Evolutionary conservation across 306 rosid species (phyloP).

Genomic region (Sphenostylis stenocarpa): DNA sequence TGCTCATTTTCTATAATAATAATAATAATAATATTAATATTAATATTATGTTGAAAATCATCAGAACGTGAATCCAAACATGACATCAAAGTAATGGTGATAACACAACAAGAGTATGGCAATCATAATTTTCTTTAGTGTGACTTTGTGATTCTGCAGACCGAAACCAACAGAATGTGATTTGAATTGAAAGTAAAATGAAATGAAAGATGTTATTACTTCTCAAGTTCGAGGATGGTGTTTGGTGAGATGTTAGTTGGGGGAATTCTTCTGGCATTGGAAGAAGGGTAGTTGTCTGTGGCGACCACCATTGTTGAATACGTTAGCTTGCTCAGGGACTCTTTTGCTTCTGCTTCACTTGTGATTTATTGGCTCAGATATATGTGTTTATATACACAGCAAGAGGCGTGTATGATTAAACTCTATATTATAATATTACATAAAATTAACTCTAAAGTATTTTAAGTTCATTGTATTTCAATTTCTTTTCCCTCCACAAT

Average conservation of each 20-base stretch:
- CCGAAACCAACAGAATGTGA: too few species aligned
- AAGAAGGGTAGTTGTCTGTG: background rate
- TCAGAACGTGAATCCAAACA: too few species aligned
- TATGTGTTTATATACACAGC: background rate
- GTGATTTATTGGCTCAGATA: background rate
- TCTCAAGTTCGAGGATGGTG: constrained; percentile 51
- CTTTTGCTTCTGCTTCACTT: background rate
- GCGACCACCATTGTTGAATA: constrained; percentile 21
- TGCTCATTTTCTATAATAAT: background rate
- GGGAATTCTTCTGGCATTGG: constrained; percentile 19
- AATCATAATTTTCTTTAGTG: too few species aligned
- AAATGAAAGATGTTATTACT: constrained; percentile 23
- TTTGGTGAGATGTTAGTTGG: background rate
- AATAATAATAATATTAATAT: background rate
- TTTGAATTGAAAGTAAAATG: background rate
- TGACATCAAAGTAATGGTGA: too few species aligned
- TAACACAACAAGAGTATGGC: too few species aligned
- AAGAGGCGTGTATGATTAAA: background rate
- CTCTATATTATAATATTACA: background rate
- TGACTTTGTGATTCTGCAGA: background rate
- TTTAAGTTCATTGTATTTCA: background rate
- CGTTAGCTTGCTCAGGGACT: background rate
- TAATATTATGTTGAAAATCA: too few species aligned
- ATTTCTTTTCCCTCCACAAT: background rate
- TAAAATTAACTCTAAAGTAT: background rate